These are phyloP conservation scores for Selenicereus undatus DNA, from an alignment of 148 eudicot genomes.

Conservation along the genomic window DNA sequence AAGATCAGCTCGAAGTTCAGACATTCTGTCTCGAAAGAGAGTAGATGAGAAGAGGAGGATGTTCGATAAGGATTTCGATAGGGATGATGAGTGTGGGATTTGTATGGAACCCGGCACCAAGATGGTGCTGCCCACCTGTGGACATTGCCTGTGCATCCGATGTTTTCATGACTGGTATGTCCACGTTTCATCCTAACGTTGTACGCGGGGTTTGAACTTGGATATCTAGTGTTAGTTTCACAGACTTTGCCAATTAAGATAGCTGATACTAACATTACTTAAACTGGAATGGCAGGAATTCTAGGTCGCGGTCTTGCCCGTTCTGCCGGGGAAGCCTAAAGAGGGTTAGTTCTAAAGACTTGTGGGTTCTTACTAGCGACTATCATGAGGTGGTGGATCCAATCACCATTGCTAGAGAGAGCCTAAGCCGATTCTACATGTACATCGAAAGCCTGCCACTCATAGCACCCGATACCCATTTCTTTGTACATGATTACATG, in stretches of 20 bases:
- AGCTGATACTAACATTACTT: background rate
- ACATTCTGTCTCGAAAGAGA: background rate
- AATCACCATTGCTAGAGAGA: conserved; percentile 56
- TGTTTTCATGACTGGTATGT: conserved; percentile 82
- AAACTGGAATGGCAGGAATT: conserved; percentile 40
- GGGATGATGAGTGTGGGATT: conserved; percentile 85
- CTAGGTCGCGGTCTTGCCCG: conserved; percentile 80
- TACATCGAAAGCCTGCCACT: conserved; percentile 66
- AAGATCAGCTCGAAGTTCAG: conserved; percentile 19
- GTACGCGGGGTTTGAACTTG: background rate
- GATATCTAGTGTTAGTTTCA: background rate
- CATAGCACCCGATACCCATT: conserved; percentile 42
- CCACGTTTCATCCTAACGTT: background rate
- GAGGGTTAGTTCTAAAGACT: conserved; percentile 61
- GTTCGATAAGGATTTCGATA: conserved; percentile 31
- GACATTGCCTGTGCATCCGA: conserved; percentile 72
- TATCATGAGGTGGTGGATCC: conserved; percentile 49
- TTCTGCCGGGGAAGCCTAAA: conserved; percentile 81
- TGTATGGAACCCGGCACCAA: conserved; percentile 72
- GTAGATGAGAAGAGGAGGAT: conserved; percentile 35
- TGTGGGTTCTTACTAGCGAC: conserved; percentile 67
- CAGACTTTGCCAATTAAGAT: background rate
- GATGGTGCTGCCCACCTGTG: conserved; percentile 72
- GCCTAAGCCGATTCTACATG: conserved; percentile 52
- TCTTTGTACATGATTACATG: conserved; percentile 63